Evolutionary conservation across 2,329 filamentous ascomycete genomes (phyloP).

Genomic region (Metarhizium anisopliae): DNA sequence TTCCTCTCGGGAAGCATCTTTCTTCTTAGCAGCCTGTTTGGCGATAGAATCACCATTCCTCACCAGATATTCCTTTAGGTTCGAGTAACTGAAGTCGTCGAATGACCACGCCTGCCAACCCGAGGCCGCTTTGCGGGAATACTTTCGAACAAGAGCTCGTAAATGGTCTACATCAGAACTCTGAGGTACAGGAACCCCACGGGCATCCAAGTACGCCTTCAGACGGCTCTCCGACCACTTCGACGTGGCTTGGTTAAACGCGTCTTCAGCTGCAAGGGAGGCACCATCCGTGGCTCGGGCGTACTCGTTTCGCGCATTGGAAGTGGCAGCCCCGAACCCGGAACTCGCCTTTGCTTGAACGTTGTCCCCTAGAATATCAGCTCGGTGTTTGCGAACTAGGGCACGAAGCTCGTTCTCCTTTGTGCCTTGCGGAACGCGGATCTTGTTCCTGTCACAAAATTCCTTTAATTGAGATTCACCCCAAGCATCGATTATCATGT

Average conservation of each 20-base stretch:
- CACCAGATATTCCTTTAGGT: conserved; percentile 51
- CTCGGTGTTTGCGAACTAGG: conserved; percentile 79
- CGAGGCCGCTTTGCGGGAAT: conserved; percentile 59
- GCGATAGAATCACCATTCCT: conserved; percentile 45
- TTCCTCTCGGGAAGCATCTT: conserved; percentile 62
- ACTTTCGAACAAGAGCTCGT: conserved; percentile 62
- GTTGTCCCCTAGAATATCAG: conserved; percentile 60
- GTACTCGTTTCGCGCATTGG: conserved; percentile 66
- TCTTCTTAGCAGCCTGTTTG: conserved; percentile 52
- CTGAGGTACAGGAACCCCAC: conserved; percentile 68
- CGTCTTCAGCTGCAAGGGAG: conserved; percentile 51
- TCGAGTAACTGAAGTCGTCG: conserved; percentile 65
- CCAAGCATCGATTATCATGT: conserved; percentile 84
- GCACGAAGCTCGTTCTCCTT: conserved; percentile 84
- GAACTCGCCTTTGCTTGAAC: conserved; percentile 47
- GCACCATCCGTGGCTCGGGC: conserved; percentile 66
- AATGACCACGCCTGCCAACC: conserved; percentile 70
- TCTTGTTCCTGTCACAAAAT: conserved; percentile 83
- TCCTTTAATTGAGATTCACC: conserved; percentile 82
- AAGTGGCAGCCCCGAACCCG: conserved; percentile 62
- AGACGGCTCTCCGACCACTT: conserved; percentile 69
- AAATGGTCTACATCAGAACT: conserved; percentile 63
- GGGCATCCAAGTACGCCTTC: conserved; percentile 70
- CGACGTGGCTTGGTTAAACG: conserved; percentile 53
- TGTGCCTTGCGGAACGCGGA: conserved; percentile 81